These are phyloP conservation scores for Hypoxylon sp. DNA, from an alignment of 2,329 filamentous ascomycete species.

Conservation along the genomic window DNA sequence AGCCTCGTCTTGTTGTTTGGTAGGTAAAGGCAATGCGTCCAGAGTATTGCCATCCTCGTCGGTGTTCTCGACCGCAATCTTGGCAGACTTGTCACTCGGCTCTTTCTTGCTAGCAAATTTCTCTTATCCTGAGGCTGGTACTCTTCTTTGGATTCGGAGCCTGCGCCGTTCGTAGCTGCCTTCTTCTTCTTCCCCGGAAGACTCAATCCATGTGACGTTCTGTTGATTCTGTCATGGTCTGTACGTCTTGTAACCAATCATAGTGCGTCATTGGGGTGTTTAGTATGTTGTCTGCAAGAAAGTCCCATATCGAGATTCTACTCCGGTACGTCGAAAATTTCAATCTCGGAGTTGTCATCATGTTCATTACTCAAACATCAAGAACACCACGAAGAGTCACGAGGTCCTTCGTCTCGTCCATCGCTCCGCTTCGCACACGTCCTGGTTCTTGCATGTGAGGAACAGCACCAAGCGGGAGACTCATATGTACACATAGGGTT, in stretches of 20 bases:
- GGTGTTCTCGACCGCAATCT: slow-evolving; percentile 84
- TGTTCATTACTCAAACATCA: slow-evolving; percentile 70
- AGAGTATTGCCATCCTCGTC: slow-evolving; percentile 63
- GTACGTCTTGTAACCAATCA: too few relatives aligned
- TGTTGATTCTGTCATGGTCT: too few relatives aligned
- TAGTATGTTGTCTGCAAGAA: too few relatives aligned
- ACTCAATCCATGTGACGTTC: too few relatives aligned
- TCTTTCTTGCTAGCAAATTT: slow-evolving; percentile 65
- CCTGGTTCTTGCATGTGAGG: slow-evolving; percentile 99
- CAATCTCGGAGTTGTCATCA: too few relatives aligned
- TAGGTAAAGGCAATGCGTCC: too few relatives aligned
- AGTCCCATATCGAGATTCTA: too few relatives aligned
- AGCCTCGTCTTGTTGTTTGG: too few relatives aligned
- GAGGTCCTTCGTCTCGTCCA: slow-evolving; percentile 90
- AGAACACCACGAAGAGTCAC: slow-evolving; percentile 96
- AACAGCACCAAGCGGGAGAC: slow-evolving; percentile 81
- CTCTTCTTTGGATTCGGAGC: slow-evolving; percentile 55
- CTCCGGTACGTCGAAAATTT: too few relatives aligned
- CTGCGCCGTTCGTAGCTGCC: neutral
- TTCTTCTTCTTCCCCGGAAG: too few relatives aligned
- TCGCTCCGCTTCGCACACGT: slow-evolving; percentile 92
- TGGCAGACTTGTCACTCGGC: slow-evolving; percentile 83
- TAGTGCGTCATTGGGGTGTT: too few relatives aligned
- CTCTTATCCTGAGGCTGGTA: slow-evolving; percentile 74
- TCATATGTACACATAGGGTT: slow-evolving; percentile 95